These are phyloP conservation scores for Epichloe amarillans DNA, from an alignment of 2,329 filamentous ascomycete species.

Conservation along the genomic window DNA sequence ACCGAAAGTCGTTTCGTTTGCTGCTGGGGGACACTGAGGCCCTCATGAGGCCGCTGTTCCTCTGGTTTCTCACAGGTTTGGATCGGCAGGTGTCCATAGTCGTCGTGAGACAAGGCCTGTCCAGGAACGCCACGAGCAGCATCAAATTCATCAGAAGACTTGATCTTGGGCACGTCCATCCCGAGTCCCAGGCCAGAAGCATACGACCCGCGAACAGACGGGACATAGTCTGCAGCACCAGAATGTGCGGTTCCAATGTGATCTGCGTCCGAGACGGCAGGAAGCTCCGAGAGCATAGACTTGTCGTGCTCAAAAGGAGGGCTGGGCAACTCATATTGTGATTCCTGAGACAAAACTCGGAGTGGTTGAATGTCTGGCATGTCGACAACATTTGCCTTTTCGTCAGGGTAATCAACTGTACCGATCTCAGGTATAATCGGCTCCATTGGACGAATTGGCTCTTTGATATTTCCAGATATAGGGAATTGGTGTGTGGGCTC, in stretches of 20 bases:
- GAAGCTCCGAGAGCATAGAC: constrained; percentile 8
- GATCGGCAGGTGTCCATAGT: constrained; percentile 12
- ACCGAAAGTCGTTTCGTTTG: constrained; percentile 50
- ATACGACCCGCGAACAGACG: constrained; percentile 15
- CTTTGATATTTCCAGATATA: constrained; percentile 9
- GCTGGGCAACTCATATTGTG: constrained; percentile 12
- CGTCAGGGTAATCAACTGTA: constrained; percentile 18
- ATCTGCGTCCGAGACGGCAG: constrained; percentile 6
- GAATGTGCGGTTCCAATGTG: constrained; percentile 9
- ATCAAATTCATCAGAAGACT: constrained; percentile 13
- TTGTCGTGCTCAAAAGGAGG: constrained; percentile 8
- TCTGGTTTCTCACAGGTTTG: constrained; percentile 22
- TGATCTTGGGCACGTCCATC: constrained; percentile 21
- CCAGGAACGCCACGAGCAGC: background rate
- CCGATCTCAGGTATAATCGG: constrained; percentile 27
- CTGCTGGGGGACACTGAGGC: constrained; percentile 37
- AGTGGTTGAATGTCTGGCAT: constrained; percentile 18
- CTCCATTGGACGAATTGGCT: constrained; percentile 18
- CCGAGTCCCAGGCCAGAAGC: constrained; percentile 22
- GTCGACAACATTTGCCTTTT: constrained; percentile 11
- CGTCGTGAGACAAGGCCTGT: constrained; percentile 6
- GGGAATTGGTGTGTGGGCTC: constrained; percentile 14
- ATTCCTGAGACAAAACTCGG: constrained; percentile 16
- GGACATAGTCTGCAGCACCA: constrained; percentile 10
- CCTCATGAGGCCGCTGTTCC: constrained; percentile 19